Evolutionary conservation across 2,329 filamentous ascomycete genomes (phyloP), one percentile per base, ranked within the genome.

Genomic region (Ophiostoma sp.): DNA sequence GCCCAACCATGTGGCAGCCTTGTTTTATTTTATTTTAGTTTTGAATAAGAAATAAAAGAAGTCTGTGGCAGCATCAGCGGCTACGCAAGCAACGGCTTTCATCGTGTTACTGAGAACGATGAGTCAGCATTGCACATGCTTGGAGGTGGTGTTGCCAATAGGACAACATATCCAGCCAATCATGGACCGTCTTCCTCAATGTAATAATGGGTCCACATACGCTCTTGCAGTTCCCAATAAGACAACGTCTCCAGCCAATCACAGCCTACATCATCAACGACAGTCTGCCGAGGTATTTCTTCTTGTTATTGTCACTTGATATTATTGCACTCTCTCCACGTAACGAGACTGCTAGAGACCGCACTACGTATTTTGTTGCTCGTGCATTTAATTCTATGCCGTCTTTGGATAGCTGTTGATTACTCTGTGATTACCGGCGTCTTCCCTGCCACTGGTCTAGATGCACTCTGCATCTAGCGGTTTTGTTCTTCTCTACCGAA

Each of bases 261-360:
- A 67, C 15, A 39, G 33, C 4, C 20, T 8, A 39, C 65, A 33
- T 10, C 27, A 62, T 54, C 67, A 57, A 68, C n/a, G 48, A 57
- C 52, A 27, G 52, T 23, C 52, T 67, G 71, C 67, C 71, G 69
- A 72, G 64, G 69, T 41, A 41, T 13, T 41, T 41, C 27, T 41
- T 13, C 39, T 41, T 41, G 15, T 10, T 7, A 7, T 20, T 41
- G 39, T 8, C 27, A 31, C 27, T 31, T 3, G 27, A 3, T 31
- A 31, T 39, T 39, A 39, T 2, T 39, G 20, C 17, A 48, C 20
- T 35, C 35, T 57, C 54, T 48, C 44, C 31, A 64, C n/a, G 31
- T 31, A 39, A 20, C 11, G 36, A 1, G 17, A 48, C 10, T 48
- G 44, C 44, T 17, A 48, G 44, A 48, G 44, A 48, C 20, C 23